Base-by-base conservation (phyloP, 1,284 basidiomycete genomes). In the Pisolithus thermaeus region DNA sequence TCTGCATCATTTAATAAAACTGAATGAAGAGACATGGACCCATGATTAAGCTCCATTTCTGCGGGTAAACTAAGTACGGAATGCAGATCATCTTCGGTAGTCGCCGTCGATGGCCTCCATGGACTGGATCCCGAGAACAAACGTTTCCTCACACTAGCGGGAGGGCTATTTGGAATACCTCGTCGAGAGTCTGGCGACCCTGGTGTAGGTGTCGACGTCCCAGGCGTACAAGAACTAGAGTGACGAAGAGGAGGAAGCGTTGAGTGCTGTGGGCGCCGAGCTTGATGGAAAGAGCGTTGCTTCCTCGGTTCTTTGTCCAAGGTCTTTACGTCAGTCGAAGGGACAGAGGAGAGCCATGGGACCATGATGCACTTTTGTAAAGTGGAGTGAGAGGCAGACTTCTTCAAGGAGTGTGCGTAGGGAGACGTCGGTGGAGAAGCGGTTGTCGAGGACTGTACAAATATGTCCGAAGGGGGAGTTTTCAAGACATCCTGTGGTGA, bases 41-140 rank as follows among this genome's bases (percentile, higher is more conserved):
- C 52, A 60, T 52, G 49, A 50, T 28, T 30, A 32, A 66, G 61
- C 20, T 73, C 73, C 28, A 60, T 61, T 32, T 76, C 73, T n/a
- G 71, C 69, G n/a, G 69, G 70, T 30, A 78, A 56, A 59, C 79
- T 83, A 61, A 78, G 74, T 11, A 79, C 56, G 3, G 80, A 83
- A n/a, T 71, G 75, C 20, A 60, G 58, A 56, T 73, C 72, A 57
- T 83, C 81, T 49, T 81, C 79, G 28, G 63, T 60, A 18, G 65
- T 73, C 18, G 77, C 76, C 14, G 75, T 77, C 1, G 79, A 78
- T 25, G 78, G 77, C 52, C 78, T 72, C 48, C 77, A 71, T 27
- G 68, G 55, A 58, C 74, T 80, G 2, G 79, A 75, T 28, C 74
- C 72, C 16, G 83, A 84, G 59, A 84, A 85, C 14, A 85, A 63